Evolutionary conservation across 805 yeast species (phyloP), one percentile per base, ranked within the genome.

Genomic region (Starmera dryadoides): DNA sequence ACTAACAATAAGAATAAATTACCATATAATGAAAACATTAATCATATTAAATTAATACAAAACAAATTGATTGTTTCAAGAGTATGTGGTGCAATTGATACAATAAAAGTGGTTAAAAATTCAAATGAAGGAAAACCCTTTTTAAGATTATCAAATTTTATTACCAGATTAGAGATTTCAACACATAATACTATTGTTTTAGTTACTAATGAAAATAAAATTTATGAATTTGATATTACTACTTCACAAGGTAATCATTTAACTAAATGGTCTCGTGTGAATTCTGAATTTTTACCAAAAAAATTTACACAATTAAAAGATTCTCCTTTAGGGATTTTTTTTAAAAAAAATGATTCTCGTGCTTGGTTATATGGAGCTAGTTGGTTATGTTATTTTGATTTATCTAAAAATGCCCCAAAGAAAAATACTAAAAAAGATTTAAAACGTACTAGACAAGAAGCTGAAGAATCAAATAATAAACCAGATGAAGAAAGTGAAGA

Each of bases 311-410:
- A 66, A 3, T 64, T 74, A 38, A 73, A 72, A 15, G 91, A 84
- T 41, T 79, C 81, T 49, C 80, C 42, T 40, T 70, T 75, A 42
- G 96, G 95, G 14, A 59, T 85, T 11, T 86, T 84, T 53, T 53
- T 58, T 14, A 78, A 77, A 38, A 53, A 57, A 4, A 59, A 62
- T 26, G 47, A 61, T 2, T 52, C 63, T 26, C 68, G 75, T 40
- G 63, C 83, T 14, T 91, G 96, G 96, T 61, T 87, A n/a, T 88
- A 86, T 75, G 95, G 96, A 2, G 70, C 84, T 17, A 75, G 75
- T 37, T 91, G 96, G 95, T 48, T 89, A 14, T 74, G 82, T 4
- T 84, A 74, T 56, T 71, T 91, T 36, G 91, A 91, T 58, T 60
- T 85, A 46, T 58, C 70, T 8, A 55, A 68, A 38, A 75, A 81